These are phyloP conservation scores for Chenopodium berlandieri DNA, from an alignment of 148 eudicot species.

Conservation along the genomic window DNA sequence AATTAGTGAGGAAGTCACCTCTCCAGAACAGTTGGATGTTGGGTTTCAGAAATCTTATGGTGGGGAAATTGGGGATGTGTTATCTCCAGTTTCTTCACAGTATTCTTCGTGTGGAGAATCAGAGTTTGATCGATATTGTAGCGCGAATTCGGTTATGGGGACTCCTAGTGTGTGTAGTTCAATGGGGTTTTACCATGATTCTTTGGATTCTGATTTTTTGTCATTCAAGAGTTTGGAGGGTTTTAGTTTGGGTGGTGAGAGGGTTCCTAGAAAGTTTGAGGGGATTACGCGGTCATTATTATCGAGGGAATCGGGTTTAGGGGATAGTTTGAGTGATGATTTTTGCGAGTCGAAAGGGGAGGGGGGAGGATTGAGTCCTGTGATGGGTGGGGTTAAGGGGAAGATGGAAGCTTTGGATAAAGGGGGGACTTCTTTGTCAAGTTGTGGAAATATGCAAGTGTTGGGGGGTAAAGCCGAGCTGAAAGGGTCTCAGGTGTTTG, in stretches of 20 bases:
- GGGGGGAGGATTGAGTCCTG: constrained; percentile 12
- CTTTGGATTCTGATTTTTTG: constrained; percentile 62
- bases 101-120: constrained; percentile 93
- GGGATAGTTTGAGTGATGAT: constrained; percentile 11
- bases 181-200: constrained; percentile 63
- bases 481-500: constrained; percentile 19
- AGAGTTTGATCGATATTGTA: constrained; percentile 86
- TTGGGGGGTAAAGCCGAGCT: constrained; percentile 20
- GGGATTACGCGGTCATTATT: constrained; percentile 22
- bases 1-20: constrained; percentile 25
- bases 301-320: constrained; percentile 15
- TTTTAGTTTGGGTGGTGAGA: constrained; percentile 47
- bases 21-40: constrained; percentile 31
- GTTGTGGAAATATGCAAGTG: constrained; percentile 4
- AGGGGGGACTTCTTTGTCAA: constrained; percentile 22
- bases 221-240: constrained; percentile 52
- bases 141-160: constrained; percentile 89
- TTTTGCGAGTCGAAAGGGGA: constrained; percentile 9
- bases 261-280: constrained; percentile 34
- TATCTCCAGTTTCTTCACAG: constrained; percentile 53
- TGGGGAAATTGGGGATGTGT: constrained; percentile 23
- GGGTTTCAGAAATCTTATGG: constrained; percentile 38
- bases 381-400: not conserved
- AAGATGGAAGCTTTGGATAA: constrained; percentile 15
- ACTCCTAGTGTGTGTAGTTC: constrained; percentile 88